Evolutionary conservation across 163 green algal genomes (phyloP), one percentile per base, ranked within the genome.

Genomic region (Trebouxia gelatinosa): DNA sequence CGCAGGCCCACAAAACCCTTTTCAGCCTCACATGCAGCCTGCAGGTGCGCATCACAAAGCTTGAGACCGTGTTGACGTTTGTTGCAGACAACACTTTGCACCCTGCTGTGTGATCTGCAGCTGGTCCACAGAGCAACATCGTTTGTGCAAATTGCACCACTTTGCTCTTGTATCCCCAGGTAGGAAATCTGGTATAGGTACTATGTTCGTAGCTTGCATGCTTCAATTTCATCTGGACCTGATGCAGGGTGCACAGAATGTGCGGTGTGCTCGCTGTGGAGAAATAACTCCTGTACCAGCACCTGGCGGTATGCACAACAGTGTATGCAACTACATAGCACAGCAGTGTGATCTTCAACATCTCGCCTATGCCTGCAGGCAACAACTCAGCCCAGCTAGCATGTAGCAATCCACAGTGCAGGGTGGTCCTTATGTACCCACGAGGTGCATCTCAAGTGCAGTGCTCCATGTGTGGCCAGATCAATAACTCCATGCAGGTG

Each of bases 381-480:
- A 59, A 28, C 28, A 48, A 97, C 35, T 93, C 93, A 86, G 90
- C 93, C 3, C 95, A 98, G 78, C 88, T 98, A 29, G 89, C 94
- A 4, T 98, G 95, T 84, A 91, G 84, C 38, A 88, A 87, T 50
- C 62, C 59, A 7, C 79, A 88, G 26, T 98, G 95, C 82, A 81
- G 90, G 5, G 87, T 93, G 58, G 75, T 96, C 66, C 86, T 98
- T 0, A 92, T 93, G 64, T 98, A 98, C 77, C 89, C 95, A 0
- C 87, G 93, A 0, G 93, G 93, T 0, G 95, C 93, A 13, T 84
- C 85, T 28, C 95, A 88, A 66, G 95, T 98, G 32, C 95, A 98
- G 77, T 98, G 95, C 86, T 93, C 90, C 0, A 77, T 95, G 31
- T 98, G 95, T 84, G 80, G 90, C 75, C 93, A 83, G 17, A 78